Percentiles rank a stretch among this genome's conserved stretches.
phyloP scores from a whole-genome alignment of 2,329 filamentous ascomycete species.

The Aspergillus pseudoviridinutans region DNA sequence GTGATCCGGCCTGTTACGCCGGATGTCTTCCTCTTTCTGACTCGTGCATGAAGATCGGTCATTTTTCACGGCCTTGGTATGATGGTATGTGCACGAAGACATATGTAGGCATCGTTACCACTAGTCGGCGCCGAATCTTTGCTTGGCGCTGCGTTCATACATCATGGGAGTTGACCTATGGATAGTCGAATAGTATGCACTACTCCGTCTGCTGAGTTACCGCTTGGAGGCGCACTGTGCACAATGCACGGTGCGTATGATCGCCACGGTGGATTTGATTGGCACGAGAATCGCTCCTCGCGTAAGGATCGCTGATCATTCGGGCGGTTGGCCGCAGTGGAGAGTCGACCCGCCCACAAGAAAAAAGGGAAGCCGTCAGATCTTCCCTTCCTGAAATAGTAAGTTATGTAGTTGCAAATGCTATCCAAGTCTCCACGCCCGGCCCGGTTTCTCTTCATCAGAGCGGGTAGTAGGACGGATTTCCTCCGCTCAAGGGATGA shows the following conservation, averaged over 20 bases:
- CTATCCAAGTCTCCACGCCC: neutral
- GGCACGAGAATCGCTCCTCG: conserved; percentile 7
- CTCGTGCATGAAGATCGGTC: conserved; percentile 14
- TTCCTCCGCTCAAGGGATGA: neutral
- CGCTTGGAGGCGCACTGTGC: neutral
- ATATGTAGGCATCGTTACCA: neutral
- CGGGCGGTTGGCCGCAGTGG: conserved; percentile 13
- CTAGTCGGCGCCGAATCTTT: neutral
- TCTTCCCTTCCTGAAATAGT: conserved; percentile 5
- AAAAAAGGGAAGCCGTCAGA: conserved; percentile 6
- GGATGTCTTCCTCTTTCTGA: conserved; percentile 9
- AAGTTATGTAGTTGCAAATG: neutral
- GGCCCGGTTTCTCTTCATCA: neutral
- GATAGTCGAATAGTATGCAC: neutral
- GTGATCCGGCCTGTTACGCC: neutral
- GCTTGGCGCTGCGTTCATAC: conserved; percentile 5
- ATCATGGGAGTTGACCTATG: neutral
- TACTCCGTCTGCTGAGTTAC: neutral
- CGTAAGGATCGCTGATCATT: conserved; percentile 14
- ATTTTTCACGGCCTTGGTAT: conserved; percentile 5
- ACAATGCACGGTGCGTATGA: conserved; percentile 1
- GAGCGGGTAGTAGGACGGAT: neutral
- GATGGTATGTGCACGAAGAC: conserved; percentile 4
- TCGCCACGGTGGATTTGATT: conserved; percentile 8
- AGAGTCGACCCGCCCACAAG: conserved; percentile 4